Conservation (phyloP, 305 asterid genomes). For the Withania somnifera region DNA sequence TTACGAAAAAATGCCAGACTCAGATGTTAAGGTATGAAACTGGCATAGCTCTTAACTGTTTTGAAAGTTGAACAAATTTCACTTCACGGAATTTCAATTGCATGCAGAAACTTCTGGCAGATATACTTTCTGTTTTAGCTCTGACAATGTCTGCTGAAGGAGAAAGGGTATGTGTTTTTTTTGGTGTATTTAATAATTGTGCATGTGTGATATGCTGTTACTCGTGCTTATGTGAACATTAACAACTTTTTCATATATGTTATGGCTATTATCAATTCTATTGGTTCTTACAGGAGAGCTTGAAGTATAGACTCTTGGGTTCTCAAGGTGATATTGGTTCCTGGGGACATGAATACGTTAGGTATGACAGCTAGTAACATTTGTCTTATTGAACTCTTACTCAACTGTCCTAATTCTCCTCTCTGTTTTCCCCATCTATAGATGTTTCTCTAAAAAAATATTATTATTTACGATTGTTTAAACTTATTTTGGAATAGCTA, state of each 20-base stretch:
- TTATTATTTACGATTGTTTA: not conserved
- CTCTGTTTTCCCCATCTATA: not conserved
- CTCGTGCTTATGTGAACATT: not conserved
- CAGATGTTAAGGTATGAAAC: conserved; percentile 60
- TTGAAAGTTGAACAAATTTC: not conserved
- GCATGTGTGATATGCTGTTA: not conserved
- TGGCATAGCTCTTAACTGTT: not conserved
- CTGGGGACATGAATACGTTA: conserved; percentile 99
- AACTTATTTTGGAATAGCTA: not conserved
- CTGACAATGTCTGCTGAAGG: conserved; percentile 99
- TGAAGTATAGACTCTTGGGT: conserved; percentile 86
- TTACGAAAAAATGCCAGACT: conserved; percentile 57
- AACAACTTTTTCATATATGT: not conserved
- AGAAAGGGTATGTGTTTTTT: conserved; percentile 55
- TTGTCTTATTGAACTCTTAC: not conserved
- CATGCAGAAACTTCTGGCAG: conserved; percentile 75
- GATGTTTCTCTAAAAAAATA: not conserved
- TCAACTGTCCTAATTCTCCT: not conserved
- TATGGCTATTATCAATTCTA: not conserved
- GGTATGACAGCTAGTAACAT: conserved; percentile 25
- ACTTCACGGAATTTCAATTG: not conserved
- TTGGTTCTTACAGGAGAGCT: conserved; percentile 70
- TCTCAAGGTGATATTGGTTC: conserved; percentile 96
- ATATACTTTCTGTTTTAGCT: conserved; percentile 94
- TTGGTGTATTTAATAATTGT: not conserved